A percentile compares a stretch with the other conserved stretches of the same genome.
Conservation (phyloP, 495 filamentous ascomycete species). For the Trichoderma gamsii region DNA sequence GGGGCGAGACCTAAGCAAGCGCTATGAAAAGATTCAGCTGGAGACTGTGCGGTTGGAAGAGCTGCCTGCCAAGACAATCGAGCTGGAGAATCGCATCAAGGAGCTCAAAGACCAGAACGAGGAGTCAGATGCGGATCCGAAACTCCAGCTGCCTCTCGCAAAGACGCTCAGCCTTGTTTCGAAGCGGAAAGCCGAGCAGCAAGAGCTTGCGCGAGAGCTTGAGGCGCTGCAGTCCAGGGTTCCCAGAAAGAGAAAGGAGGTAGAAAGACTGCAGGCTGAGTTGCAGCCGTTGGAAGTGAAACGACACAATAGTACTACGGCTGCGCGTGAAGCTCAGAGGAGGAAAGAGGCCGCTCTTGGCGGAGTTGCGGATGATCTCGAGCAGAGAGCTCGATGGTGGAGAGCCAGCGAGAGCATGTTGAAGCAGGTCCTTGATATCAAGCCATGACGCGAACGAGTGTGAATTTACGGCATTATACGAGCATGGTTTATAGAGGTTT, state of each 20-base stretch:
- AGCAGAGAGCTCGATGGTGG: slow-evolving; percentile 79
- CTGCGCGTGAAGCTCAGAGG: slow-evolving; percentile 73
- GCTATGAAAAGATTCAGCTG: slow-evolving; percentile 57
- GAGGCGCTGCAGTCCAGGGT: slow-evolving; percentile 56
- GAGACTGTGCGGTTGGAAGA: slow-evolving; percentile 53
- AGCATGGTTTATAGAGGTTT: not conserved
- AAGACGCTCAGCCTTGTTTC: slow-evolving; percentile 55
- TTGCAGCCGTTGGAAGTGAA: slow-evolving; percentile 63
- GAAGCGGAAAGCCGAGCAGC: slow-evolving; percentile 54
- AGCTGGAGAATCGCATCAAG: slow-evolving; percentile 54
- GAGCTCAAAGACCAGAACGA: slow-evolving; percentile 40
- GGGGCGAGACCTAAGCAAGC: slow-evolving; percentile 51
- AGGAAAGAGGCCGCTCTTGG: slow-evolving; percentile 63
- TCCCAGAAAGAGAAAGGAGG: slow-evolving; percentile 66
- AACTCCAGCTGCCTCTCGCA: slow-evolving; percentile 50
- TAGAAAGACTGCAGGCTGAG: slow-evolving; percentile 67
- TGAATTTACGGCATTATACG: not conserved
- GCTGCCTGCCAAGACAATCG: slow-evolving; percentile 59
- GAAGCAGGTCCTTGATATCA: slow-evolving; percentile 53
- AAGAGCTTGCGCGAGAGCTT: slow-evolving; percentile 61
- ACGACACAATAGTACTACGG: slow-evolving; percentile 57
- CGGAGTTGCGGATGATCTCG: slow-evolving; percentile 70
- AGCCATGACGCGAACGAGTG: not conserved
- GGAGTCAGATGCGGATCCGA: slow-evolving; percentile 32
- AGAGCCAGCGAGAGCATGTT: slow-evolving; percentile 62